A percentile compares a stretch with the other conserved stretches of the same genome.
These are phyloP conservation scores for Xylaria curta DNA, from an alignment of 495 filamentous ascomycete species.

Conservation along the genomic window DNA sequence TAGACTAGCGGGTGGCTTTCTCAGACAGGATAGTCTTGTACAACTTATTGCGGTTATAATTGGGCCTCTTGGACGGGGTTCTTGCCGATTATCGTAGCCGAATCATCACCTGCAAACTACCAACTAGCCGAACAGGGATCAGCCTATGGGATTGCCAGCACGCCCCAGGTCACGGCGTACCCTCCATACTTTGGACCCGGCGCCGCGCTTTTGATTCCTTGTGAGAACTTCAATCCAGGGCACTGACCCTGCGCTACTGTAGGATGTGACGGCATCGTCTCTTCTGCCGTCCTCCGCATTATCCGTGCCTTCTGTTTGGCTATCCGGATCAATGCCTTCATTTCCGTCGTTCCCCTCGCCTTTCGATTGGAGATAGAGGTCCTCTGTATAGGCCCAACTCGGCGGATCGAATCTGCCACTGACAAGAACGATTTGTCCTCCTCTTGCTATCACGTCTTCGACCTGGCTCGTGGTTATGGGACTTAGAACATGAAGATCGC, in stretches of 20 bases:
- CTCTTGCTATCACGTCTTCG: slow-evolving; percentile 35
- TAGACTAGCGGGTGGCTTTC: not conserved
- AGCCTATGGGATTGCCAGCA: slow-evolving; percentile 25
- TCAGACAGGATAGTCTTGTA: slow-evolving; percentile 10
- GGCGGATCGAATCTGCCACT: slow-evolving; percentile 64
- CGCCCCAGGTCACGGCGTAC: slow-evolving; percentile 61
- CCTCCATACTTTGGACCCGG: slow-evolving; percentile 60
- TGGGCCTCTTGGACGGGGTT: slow-evolving; percentile 8
- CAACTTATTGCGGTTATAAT: slow-evolving; percentile 5
- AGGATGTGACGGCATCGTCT: not conserved
- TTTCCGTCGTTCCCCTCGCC: slow-evolving; percentile 34
- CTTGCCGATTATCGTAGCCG: slow-evolving; percentile 16
- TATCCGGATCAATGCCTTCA: slow-evolving; percentile 17
- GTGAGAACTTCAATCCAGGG: slow-evolving; percentile 62
- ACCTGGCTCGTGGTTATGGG: slow-evolving; percentile 48
- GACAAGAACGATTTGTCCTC: slow-evolving; percentile 58
- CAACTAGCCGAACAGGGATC: slow-evolving; percentile 10
- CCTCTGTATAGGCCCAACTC: slow-evolving; percentile 64
- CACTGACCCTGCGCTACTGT: slow-evolving; percentile 29
- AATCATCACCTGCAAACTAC: not conserved
- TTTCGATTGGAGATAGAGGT: slow-evolving; percentile 43
- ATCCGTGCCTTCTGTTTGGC: slow-evolving; percentile 14
- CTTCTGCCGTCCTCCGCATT: slow-evolving; percentile 16
- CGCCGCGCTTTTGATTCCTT: slow-evolving; percentile 54
- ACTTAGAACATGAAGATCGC: slow-evolving; percentile 59